Base-by-base conservation (phyloP, 2,329 filamentous ascomycete species). In the Leptographium flavum region DNA sequence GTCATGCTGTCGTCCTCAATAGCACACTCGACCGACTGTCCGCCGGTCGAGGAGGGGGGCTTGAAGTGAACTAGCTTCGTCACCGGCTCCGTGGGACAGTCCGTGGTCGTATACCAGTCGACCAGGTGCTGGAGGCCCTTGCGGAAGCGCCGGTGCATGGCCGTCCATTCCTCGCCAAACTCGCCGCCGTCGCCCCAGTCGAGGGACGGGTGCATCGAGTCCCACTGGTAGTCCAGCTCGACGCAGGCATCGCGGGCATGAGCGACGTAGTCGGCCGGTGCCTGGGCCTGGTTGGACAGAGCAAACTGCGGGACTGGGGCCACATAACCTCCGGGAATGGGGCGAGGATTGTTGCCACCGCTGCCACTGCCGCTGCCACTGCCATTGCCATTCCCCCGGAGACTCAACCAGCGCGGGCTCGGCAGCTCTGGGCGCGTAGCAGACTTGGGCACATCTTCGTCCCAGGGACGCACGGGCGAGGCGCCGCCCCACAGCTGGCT, bases 181-280 rank as follows among this genome's bases (percentile, higher is more conserved):
- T 81, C 74, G 33, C 90, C 92, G 10, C 90, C 90, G 55, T 87
- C 80, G 7, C 88, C 90, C 83, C 92, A 96, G 50, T 80, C 70
- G 37, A 86, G 71, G 0, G 84, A 78, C 3, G 73, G 67, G 14
- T 83, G 74, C 71, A 88, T 90, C 48, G 88, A 95, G 57, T 98
- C 88, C 90, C 92, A 98, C 55, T 90, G 83, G 56, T 86, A 93
- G 61, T 98, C 92, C n/a, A 95, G 73, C 42, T 83, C 74, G 5
- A 85, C 71, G 57, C 87, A 96, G 13, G 82, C 78, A 58, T 96
- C 87, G 50, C 87, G 77, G 9, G 90, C 90, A 63, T 98, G 92
- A 0, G 86, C 76, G 17, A 94, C 84, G 58, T 93, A 94, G 2
- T 90, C 92, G 3, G 78, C 68, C 0, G 92, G 92, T 47, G 96